phyloP scores from a whole-genome alignment of 495 filamentous ascomycete species.

The Tuber magnatum region DNA sequence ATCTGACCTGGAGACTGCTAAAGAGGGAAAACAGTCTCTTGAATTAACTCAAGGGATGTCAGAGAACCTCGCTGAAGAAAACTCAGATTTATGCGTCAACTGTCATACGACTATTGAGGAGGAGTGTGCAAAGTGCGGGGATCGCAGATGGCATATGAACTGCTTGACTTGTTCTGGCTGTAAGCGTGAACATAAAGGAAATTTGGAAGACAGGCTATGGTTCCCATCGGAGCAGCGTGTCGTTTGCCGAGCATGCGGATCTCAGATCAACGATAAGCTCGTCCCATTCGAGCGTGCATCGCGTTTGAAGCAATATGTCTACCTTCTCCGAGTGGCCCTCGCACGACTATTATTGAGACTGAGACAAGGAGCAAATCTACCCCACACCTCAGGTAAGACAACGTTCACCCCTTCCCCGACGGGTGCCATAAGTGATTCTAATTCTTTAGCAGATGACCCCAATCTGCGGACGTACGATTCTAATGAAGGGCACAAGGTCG shows the following conservation, averaged over 20 bases:
- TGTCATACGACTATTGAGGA: slow-evolving; percentile 91
- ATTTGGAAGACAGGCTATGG: slow-evolving; percentile 59
- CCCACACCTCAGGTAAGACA: slow-evolving; percentile 58
- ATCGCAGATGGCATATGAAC: slow-evolving; percentile 72
- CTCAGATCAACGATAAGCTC: slow-evolving; percentile 47
- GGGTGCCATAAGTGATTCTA: slow-evolving; percentile 19
- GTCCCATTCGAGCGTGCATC: slow-evolving; percentile 59
- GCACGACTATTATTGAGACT: slow-evolving; percentile 83
- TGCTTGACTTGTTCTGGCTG: slow-evolving; percentile 75
- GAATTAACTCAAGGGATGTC: slow-evolving; percentile 67
- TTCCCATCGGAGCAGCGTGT: slow-evolving; percentile 57
- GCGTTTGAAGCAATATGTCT: slow-evolving; percentile 87
- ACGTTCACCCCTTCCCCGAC: slow-evolving; percentile 23
- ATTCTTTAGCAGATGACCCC: slow-evolving; percentile 56
- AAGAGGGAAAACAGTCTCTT: slow-evolving; percentile 62
- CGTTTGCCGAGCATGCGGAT: slow-evolving; percentile 63
- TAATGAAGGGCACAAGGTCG: slow-evolving; percentile 54
- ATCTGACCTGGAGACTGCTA: slow-evolving; percentile 61
- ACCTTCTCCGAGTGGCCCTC: slow-evolving; percentile 81
- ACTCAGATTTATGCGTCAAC: slow-evolving; percentile 70
- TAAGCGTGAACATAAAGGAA: slow-evolving; percentile 59
- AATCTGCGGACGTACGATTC: slow-evolving; percentile 62
- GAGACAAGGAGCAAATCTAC: slow-evolving; percentile 68
- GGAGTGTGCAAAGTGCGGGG: slow-evolving; percentile 65
- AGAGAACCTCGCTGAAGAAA: slow-evolving; percentile 59